phyloP scores from a whole-genome alignment of 176 grass and related monocot species.

The Olyra latifolia region DNA sequence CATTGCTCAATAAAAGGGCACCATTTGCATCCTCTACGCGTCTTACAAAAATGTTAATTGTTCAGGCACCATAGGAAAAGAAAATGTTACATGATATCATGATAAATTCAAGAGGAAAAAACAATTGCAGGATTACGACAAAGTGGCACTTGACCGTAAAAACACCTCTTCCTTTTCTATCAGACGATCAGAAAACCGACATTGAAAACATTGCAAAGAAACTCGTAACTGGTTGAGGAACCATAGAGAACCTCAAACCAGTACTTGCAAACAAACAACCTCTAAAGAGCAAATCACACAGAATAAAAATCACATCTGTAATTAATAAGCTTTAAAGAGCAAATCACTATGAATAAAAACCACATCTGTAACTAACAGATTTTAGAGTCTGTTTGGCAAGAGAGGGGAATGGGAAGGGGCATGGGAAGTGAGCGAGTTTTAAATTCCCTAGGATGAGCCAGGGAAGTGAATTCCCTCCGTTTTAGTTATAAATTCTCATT shows the following conservation, averaged over 20 bases:
- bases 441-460: too few relatives aligned
- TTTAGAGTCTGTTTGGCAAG: too few relatives aligned
- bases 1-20: background rate
- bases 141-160: background rate
- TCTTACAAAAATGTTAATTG: background rate
- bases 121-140: background rate
- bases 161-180: background rate
- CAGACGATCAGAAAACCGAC: constrained; percentile 1
- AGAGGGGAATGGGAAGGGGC: too few relatives aligned
- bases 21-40: background rate
- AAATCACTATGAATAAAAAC: constrained; percentile 6
- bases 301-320: background rate
- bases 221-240: background rate
- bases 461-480: too few relatives aligned
- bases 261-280: background rate
- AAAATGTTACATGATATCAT: background rate
- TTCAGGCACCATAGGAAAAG: background rate
- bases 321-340: background rate
- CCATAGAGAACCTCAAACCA: background rate
- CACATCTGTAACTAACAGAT: background rate
- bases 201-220: constrained; percentile 1
- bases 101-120: background rate
- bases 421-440: too few relatives aligned
- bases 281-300: background rate
- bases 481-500: too few relatives aligned